Percentiles rank a stretch among this genome's conserved stretches.
Evolutionary conservation across 2,329 filamentous ascomycete genomes (phyloP).

Genomic region (Nothophaeocryptopus gaeumannii): DNA sequence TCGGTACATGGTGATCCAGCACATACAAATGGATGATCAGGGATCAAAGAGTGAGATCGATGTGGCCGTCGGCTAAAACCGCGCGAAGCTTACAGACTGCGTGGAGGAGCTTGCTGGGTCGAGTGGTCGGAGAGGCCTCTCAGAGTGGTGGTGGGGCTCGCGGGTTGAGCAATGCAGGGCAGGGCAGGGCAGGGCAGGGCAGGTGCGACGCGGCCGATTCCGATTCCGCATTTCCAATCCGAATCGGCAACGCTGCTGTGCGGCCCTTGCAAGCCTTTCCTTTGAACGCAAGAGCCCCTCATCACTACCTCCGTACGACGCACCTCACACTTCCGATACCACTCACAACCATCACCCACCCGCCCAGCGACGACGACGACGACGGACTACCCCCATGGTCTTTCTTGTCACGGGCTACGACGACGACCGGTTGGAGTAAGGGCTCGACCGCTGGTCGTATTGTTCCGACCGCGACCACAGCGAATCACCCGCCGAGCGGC

Average conservation of each 20-base stretch:
- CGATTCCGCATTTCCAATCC: constrained; percentile 3
- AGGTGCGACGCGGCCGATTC: neutral
- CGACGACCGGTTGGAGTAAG: neutral
- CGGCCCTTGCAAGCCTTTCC: neutral
- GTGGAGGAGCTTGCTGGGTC: no score
- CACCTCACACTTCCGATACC: neutral
- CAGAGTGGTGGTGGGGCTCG: no score
- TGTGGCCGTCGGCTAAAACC: no score
- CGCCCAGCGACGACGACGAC: neutral
- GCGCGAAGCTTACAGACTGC: no score
- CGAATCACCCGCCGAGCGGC: neutral
- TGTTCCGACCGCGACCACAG: neutral
- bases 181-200: no score
- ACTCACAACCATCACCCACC: neutral
- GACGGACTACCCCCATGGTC: neutral
- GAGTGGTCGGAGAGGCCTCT: no score
- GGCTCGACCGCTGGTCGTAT: neutral
- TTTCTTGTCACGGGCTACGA: constrained; percentile 1
- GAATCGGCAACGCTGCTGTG: neutral
- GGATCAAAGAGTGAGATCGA: no score
- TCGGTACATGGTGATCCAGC: no score
- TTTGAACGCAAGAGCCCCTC: neutral
- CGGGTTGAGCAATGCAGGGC: no score
- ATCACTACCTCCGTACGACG: neutral
- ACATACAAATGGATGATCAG: no score